Base-by-base conservation (phyloP, 495 filamentous ascomycete species). In the Penicilliopsis zonata region DNA sequence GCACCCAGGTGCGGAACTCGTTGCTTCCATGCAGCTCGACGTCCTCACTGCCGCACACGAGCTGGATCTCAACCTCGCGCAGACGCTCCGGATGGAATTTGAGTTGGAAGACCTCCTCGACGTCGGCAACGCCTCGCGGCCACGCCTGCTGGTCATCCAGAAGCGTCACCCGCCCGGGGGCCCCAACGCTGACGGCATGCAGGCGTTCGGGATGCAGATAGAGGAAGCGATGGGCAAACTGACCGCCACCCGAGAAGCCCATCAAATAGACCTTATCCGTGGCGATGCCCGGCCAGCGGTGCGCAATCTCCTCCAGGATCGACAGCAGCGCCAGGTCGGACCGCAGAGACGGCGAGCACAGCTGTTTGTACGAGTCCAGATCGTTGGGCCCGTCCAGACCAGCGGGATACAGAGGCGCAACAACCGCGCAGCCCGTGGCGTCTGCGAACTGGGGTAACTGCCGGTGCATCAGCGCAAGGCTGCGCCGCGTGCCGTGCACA, bases 1-100 rank as follows among this genome's bases (percentile, higher is more conserved):
- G n/a, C 33, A 48, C 13, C 44, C 31, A 38, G 9, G 63, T 42
- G 64, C 64, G 67, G 5, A 28, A 29, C 65, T 65, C 68, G 3
- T 39, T 47, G 5, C 39, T 34, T 5, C 41, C 44, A 31, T 46
- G 40, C 18, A 30, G 8, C 5, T 20, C 15, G 14, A 18, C 9
- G 18, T 54, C 48, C 17, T 22, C 37, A 18, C 18, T 34, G 8
- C 48, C 48, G 16, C 46, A 17, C 19, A 44, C 31, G 9, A 53
- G 35, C 2, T 53, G 49, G 31, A 48, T 43, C 5, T 33, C 30
- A n/a, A 52, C 38, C 8, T 37, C 16, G 23, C 25, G 37, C 18
- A 53, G 41, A 10, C 33, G 36, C 13, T 32, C 31, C 22, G 31
- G 47, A 12, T 44, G 19, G 14, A 47, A 27, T 4, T 17, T 16